phyloP scores from a whole-genome alignment of 225 moss, liverwort and hornwort genomes.

The Anthoceros angustus region DNA sequence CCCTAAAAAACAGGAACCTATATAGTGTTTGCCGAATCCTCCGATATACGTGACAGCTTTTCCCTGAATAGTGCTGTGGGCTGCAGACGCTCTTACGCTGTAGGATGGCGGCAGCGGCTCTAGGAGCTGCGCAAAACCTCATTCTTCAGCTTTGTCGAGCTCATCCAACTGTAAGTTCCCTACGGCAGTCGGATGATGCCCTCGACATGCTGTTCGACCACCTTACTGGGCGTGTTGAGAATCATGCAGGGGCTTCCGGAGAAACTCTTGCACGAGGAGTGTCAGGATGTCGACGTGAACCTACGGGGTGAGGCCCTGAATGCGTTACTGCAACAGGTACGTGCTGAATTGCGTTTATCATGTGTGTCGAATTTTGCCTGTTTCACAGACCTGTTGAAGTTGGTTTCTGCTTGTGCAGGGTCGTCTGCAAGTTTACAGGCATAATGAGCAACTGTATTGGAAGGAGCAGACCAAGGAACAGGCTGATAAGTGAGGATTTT shows the following conservation, averaged over 20 bases:
- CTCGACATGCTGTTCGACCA: too few relatives aligned
- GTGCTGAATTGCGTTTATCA: not conserved
- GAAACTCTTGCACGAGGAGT: conserved; percentile 53
- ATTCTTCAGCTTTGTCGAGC: not conserved
- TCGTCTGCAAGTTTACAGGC: conserved; percentile 52
- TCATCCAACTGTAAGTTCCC: not conserved
- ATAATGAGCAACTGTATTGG: conserved; percentile 55
- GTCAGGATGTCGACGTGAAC: conserved; percentile 29
- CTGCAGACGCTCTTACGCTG: not conserved
- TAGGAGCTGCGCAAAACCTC: not conserved
- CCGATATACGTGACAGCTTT: not conserved
- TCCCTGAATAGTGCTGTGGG: not conserved
- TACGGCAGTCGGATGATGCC: too few relatives aligned
- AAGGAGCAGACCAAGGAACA: conserved; percentile 54
- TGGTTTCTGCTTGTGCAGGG: conserved; percentile 30
- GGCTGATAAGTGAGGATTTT: conserved; percentile 42
- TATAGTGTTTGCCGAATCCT: not conserved
- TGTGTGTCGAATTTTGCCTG: not conserved
- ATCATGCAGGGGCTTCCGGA: conserved; percentile 63
- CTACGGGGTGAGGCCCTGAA: conserved; percentile 53
- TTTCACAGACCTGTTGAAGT: not conserved
- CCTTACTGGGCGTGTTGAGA: not conserved
- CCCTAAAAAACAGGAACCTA: too few relatives aligned
- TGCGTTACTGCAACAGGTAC: conserved; percentile 51
- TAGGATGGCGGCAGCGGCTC: not conserved